phyloP scores from a whole-genome alignment of 345 rosid genomes.

The Arabis alpina region DNA sequence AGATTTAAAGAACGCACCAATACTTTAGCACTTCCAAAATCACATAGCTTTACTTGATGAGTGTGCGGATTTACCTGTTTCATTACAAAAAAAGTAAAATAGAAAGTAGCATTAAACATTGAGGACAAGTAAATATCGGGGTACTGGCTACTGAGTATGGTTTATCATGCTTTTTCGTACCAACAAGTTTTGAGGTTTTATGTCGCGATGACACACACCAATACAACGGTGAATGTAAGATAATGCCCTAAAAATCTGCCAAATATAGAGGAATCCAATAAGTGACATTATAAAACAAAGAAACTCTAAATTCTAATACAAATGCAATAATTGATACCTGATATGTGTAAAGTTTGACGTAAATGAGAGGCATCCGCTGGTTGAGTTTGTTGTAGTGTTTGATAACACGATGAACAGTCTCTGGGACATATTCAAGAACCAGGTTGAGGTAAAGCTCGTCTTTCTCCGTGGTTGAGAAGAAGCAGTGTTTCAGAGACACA shows the following conservation, averaged over 20 bases:
- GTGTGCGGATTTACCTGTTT: slow-evolving; percentile 95
- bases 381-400: slow-evolving; percentile 89
- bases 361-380: slow-evolving; percentile 90
- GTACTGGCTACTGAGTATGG: neutral
- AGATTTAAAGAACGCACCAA: slow-evolving; percentile 57
- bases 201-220: slow-evolving; percentile 95
- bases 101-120: slow-evolving; percentile 16
- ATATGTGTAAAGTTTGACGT: slow-evolving; percentile 89
- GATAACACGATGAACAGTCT: slow-evolving; percentile 89
- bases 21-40: slow-evolving; percentile 99
- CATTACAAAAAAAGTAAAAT: neutral
- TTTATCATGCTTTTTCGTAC: slow-evolving; percentile 45
- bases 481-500: slow-evolving; percentile 89
- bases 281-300: neutral
- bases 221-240: slow-evolving; percentile 87
- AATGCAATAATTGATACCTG: slow-evolving; percentile 57
- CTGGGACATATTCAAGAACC: slow-evolving; percentile 97
- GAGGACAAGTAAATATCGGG: neutral
- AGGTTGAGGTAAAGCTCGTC: slow-evolving; percentile 95
- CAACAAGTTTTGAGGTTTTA: slow-evolving; percentile 97
- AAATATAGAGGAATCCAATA: slow-evolving; percentile 22
- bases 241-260: slow-evolving; percentile 92
- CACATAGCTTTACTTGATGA: slow-evolving; percentile 95
- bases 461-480: slow-evolving; percentile 95
- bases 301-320: neutral